Conservation (phyloP, 2,329 filamentous ascomycete species). For the Sclerotinia borealis region DNA sequence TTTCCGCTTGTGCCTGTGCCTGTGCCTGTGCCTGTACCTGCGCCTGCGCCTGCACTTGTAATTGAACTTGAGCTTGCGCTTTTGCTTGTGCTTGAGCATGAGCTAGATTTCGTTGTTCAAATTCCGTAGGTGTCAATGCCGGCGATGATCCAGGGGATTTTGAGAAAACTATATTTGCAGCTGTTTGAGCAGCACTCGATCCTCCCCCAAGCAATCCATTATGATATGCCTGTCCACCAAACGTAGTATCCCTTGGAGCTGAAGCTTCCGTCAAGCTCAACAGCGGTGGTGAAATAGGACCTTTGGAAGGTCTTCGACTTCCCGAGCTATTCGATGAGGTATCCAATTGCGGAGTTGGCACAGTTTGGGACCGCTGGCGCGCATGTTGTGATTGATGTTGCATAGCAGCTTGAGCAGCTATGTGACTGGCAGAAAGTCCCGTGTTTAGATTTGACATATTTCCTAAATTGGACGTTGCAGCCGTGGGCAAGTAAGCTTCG, state of each 20-base stretch:
- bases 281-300: conserved; percentile 55
- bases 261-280: conserved; percentile 61
- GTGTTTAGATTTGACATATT: conserved; percentile 33
- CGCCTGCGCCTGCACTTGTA: background rate
- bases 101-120: conserved; percentile 23
- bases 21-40: background rate
- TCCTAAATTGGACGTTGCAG: conserved; percentile 34
- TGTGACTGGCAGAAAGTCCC: conserved; percentile 60
- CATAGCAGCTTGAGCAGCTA: conserved; percentile 73
- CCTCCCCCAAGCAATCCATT: conserved; percentile 57
- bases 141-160: conserved; percentile 39
- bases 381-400: conserved; percentile 46
- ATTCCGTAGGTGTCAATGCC: conserved; percentile 31
- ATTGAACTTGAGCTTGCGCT: background rate
- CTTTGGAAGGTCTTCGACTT: conserved; percentile 31
- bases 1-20: conserved; percentile 42
- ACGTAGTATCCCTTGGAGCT: conserved; percentile 50
- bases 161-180: conserved; percentile 67
- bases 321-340: conserved; percentile 19
- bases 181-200: conserved; percentile 61
- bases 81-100: conserved; percentile 2
- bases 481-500: conserved; percentile 64
- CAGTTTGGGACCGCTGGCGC: conserved; percentile 69
- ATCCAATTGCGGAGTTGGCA: conserved; percentile 45
- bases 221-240: conserved; percentile 46